phyloP scores from a whole-genome alignment of 352 stramenopile genomes.

The Globisporangium ultimum region DNA sequence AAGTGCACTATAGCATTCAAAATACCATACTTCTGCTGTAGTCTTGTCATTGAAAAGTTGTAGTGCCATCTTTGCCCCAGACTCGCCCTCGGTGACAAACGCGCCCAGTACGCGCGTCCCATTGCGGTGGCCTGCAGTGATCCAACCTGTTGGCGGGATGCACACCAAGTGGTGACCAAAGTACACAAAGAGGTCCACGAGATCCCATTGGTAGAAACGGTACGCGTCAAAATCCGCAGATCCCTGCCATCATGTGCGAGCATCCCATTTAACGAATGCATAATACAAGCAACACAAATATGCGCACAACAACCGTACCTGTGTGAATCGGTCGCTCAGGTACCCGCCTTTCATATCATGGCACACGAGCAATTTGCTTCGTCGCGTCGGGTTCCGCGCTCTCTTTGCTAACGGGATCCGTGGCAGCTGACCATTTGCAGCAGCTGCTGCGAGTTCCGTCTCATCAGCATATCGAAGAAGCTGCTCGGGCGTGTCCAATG shows the following conservation, averaged over 20 bases:
- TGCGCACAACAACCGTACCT: conserved; percentile 10
- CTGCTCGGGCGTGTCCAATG: conserved; percentile 27
- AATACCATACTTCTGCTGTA: conserved; percentile 23
- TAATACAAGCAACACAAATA: background rate
- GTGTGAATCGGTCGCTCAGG: conserved; percentile 32
- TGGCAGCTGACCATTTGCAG: background rate
- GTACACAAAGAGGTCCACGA: conserved; percentile 56
- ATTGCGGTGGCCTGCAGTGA: conserved; percentile 41
- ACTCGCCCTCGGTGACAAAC: conserved; percentile 39
- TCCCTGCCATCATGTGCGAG: conserved; percentile 12
- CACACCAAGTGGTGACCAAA: conserved; percentile 51
- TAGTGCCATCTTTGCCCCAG: conserved; percentile 22
- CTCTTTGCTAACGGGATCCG: conserved; percentile 24
- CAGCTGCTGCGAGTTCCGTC: background rate
- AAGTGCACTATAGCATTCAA: background rate
- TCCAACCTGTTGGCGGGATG: conserved; percentile 42
- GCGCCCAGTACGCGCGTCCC: conserved; percentile 43
- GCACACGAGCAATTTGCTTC: conserved; percentile 52
- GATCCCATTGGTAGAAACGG: conserved; percentile 51
- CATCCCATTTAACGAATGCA: background rate
- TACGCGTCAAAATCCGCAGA: conserved; percentile 33
- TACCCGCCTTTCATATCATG: conserved; percentile 60
- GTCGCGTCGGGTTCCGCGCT: conserved; percentile 21
- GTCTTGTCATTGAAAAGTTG: conserved; percentile 24
- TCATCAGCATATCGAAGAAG: conserved; percentile 20